phyloP scores from a whole-genome alignment of 495 filamentous ascomycete genomes.

The Daldinia grandis region DNA sequence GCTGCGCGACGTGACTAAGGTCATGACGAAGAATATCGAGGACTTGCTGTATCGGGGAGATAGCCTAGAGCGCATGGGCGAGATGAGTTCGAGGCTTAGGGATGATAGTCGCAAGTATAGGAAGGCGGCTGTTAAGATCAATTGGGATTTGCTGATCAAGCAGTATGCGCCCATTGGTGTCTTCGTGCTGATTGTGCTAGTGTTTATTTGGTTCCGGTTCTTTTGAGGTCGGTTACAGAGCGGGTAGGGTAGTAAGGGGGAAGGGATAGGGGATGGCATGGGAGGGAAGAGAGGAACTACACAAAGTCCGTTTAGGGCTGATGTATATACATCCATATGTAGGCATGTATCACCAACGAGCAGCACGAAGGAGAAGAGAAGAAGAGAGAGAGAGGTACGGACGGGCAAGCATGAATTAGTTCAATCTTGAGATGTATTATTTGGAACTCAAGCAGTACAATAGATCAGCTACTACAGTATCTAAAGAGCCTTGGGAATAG shows the following conservation, averaged over 20 bases:
- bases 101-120: constrained; percentile 96
- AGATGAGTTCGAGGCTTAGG: constrained; percentile 82
- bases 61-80: constrained; percentile 95
- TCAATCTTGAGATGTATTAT: constrained; percentile 9
- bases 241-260: too few relatives aligned
- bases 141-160: constrained; percentile 96
- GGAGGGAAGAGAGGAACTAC: not conserved
- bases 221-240: constrained; percentile 61
- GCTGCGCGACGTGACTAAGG: constrained; percentile 95
- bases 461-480: not conserved
- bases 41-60: constrained; percentile 95
- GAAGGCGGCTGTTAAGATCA: constrained; percentile 92
- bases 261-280: not conserved
- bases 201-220: constrained; percentile 93
- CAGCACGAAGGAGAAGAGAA: constrained; percentile 17
- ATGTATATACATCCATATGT: constrained; percentile 34
- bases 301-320: not conserved
- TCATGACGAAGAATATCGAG: constrained; percentile 99
- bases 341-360: constrained; percentile 23
- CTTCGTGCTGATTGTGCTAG: constrained; percentile 77
- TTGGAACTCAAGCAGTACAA: not conserved
- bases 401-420: constrained; percentile 1
- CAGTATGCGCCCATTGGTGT: constrained; percentile 93
- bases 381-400: not conserved
- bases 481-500: not conserved